Conservation (phyloP, 768 basidiomycete species). For the Crepidotus variabilis region DNA sequence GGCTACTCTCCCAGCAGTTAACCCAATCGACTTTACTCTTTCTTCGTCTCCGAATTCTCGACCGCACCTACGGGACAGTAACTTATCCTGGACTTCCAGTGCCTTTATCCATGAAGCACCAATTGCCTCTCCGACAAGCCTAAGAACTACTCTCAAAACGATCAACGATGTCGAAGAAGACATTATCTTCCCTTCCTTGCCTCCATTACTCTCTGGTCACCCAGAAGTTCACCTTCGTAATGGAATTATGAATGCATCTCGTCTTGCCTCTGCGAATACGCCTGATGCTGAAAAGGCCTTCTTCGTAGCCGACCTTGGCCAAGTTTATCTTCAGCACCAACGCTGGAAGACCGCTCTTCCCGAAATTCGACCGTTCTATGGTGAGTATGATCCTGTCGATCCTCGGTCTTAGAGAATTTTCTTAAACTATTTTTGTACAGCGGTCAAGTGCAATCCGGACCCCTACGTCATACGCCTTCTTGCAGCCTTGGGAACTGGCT, state of each 20-base stretch:
- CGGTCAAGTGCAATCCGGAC: conserved; percentile 98
- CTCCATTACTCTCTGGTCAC: conserved; percentile 65
- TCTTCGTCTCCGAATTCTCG: conserved; percentile 15
- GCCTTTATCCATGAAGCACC: conserved; percentile 31
- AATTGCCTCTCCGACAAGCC: conserved; percentile 40
- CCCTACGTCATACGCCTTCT: conserved; percentile 90
- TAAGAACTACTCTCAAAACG: conserved; percentile 4
- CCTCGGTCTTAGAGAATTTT: conserved; percentile 7
- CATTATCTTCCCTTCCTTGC: conserved; percentile 55
- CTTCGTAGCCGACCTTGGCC: conserved; percentile 91
- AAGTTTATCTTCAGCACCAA: conserved; percentile 80
- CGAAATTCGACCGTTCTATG: conserved; percentile 91
- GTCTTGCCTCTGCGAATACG: conserved; percentile 46
- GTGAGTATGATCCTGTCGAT: conserved; percentile 40
- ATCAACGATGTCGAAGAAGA: conserved; percentile 31
- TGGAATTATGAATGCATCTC: conserved; percentile 67
- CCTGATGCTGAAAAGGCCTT: conserved; percentile 90
- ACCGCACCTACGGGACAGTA: conserved; percentile 15
- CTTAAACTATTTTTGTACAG: conserved; percentile 37
- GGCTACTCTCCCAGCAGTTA: conserved; percentile 40
- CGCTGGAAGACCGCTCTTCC: conserved; percentile 79
- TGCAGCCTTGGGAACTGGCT: conserved; percentile 85
- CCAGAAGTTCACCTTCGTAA: conserved; percentile 71
- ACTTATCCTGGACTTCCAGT: conserved; percentile 49
- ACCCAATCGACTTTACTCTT: conserved; percentile 30